A percentile compares a stretch with the other conserved stretches of the same genome.
phyloP scores from a whole-genome alignment of 495 filamentous ascomycete genomes.

The Aspergillus avenaceus region DNA sequence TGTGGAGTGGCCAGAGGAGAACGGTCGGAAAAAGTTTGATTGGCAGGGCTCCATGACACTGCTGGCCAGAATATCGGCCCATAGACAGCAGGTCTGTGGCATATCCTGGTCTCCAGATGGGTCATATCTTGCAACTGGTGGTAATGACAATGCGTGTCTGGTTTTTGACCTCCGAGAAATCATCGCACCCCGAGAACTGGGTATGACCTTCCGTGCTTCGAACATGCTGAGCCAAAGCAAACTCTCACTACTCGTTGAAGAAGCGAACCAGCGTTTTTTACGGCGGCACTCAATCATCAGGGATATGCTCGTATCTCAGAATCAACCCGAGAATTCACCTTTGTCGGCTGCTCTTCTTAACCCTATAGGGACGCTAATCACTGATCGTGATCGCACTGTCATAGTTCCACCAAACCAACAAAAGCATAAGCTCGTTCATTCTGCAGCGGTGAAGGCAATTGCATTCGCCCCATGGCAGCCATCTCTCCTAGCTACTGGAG shows the following conservation, averaged over 20 bases:
- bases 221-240: slow-evolving; percentile 2
- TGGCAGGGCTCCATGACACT: slow-evolving; percentile 79
- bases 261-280: slow-evolving; percentile 15
- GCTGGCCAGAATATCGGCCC: slow-evolving; percentile 69
- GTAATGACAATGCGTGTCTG: slow-evolving; percentile 86
- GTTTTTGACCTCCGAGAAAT: slow-evolving; percentile 70
- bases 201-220: slow-evolving; percentile 6
- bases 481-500: slow-evolving; percentile 83
- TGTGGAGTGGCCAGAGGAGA: slow-evolving; percentile 72
- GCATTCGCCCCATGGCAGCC: slow-evolving; percentile 96
- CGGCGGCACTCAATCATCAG: slow-evolving; percentile 20
- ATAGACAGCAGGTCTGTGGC: slow-evolving; percentile 89
- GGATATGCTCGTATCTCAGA: slow-evolving; percentile 29
- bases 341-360: slow-evolving; percentile 22
- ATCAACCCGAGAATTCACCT: slow-evolving; percentile 14
- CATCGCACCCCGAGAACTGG: slow-evolving; percentile 27
- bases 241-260: slow-evolving; percentile 17
- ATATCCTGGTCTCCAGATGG: slow-evolving; percentile 82
- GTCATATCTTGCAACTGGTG: slow-evolving; percentile 75
- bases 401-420: slow-evolving; percentile 48
- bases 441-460: slow-evolving; percentile 92
- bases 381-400: slow-evolving; percentile 26
- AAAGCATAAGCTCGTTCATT: slow-evolving; percentile 71
- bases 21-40: slow-evolving; percentile 41
- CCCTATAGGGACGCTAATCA: slow-evolving; percentile 25